phyloP scores from a whole-genome alignment of 129 eudicot genomes.

The Centaurea solstitialis region DNA sequence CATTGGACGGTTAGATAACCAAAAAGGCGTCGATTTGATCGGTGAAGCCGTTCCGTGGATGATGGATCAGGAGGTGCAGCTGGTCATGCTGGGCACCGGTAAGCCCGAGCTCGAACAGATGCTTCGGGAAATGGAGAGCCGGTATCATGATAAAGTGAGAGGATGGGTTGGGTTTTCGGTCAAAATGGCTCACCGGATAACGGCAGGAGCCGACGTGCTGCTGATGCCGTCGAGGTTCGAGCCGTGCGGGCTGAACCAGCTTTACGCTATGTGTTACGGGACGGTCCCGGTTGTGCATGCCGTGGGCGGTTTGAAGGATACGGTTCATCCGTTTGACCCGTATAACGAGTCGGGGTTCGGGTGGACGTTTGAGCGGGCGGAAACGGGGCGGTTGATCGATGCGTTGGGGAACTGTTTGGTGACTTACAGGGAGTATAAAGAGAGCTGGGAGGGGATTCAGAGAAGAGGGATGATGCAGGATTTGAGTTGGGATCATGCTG shows the following conservation, averaged over 20 bases:
- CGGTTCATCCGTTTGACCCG: conserved; percentile 85
- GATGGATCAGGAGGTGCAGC: conserved; percentile 82
- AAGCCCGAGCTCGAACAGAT: conserved; percentile 74
- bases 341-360: conserved; percentile 75
- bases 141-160: conserved; percentile 51
- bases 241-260: conserved; percentile 95
- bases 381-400: conserved; percentile 52
- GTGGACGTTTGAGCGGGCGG: conserved; percentile 82
- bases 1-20: conserved; percentile 89
- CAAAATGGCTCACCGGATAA: conserved; percentile 80
- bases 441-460: conserved; percentile 87
- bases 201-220: conserved; percentile 86
- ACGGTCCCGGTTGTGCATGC: conserved; percentile 94
- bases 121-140: conserved; percentile 67
- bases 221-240: conserved; percentile 97
- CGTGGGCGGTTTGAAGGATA: conserved; percentile 92
- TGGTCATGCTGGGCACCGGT: conserved; percentile 91
- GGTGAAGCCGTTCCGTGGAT: conserved; percentile 90
- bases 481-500: conserved; percentile 87
- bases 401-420: conserved; percentile 81
- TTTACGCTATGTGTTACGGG: conserved; percentile 87
- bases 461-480: conserved; percentile 80
- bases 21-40: conserved; percentile 91
- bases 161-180: conserved; percentile 98
- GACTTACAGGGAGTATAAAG: conserved; percentile 67